Base-by-base conservation (phyloP, 2,329 filamentous ascomycete genomes). In the Colletotrichum gloeosporioides region DNA sequence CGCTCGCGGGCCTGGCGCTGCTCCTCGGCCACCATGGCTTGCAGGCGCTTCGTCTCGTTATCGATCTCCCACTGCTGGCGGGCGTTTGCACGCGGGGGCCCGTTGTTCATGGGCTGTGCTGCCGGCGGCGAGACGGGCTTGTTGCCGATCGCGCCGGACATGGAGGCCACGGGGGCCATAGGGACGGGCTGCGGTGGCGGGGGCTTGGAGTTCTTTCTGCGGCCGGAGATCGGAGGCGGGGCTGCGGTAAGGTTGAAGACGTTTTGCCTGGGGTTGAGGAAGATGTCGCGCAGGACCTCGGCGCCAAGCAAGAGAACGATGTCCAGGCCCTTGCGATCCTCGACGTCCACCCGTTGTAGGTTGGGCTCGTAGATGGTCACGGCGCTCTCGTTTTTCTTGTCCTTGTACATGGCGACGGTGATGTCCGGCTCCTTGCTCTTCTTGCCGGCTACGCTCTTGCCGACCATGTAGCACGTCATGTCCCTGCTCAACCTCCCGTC, bases 291-390 rank as follows among this genome's bases (percentile, higher is more conserved):
- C 75, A 94, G 92, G 36, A 92, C 90, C 79, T 92, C 90, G 2
- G 92, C 90, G 32, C 90, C 88, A 25, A 94, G 84, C 25, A 94
- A 82, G 22, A 99, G 85, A 2, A 96, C 93, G 2, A 99, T 91
- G 83, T 99, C 97, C 6, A 99, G 87, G 0, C 97, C 97, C 84
- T 98, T 99, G 73, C 94, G 92, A 84, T 99, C 97, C 84, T 99
- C 96, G 77, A 99, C 92, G 59, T 99, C 96, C 13, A 99, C 94
- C 8, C 97, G 90, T 77, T 94, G 93, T 82, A 99, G 89, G 82
- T 99, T 99, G 7, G 96, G 95, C 84, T 99, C 95, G 87, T 99
- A 98, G 57, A 99, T 90, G 3, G 96, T 98, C 75, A 99, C 85
- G 34, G 84, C 82, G 44, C 86, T 87, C 80, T 96, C 95, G 64